Conservation (phyloP, 108 stramenopile genomes). For the Stephanodiscus minutulus region DNA sequence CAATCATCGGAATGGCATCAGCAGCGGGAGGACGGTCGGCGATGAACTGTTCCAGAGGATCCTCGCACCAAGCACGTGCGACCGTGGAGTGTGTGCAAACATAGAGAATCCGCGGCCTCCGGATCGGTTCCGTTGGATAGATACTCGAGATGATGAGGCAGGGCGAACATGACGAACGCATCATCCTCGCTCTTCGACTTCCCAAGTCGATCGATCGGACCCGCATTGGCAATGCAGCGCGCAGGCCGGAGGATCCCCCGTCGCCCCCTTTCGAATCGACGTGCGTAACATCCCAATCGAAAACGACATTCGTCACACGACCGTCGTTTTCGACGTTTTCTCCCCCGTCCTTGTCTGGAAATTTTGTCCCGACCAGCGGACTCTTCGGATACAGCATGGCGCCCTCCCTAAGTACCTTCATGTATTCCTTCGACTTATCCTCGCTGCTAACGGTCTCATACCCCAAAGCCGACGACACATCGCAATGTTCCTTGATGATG, state of each 20-base stretch:
- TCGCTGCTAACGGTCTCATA: conserved; percentile 46
- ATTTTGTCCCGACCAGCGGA: conserved; percentile 48
- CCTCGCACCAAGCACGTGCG: conserved; percentile 43
- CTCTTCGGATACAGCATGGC: conserved; percentile 44
- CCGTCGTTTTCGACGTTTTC: conserved; percentile 20
- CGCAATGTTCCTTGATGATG: conserved; percentile 46
- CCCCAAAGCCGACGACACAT: conserved; percentile 23
- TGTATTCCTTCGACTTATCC: conserved; percentile 29
- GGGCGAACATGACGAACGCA: conserved; percentile 64
- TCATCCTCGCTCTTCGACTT: conserved; percentile 28
- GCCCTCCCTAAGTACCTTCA: conserved; percentile 38
- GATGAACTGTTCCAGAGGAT: conserved; percentile 54
- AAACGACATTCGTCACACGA: conserved; percentile 39
- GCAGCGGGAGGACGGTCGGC: conserved; percentile 68
- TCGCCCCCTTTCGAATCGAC: conserved; percentile 7
- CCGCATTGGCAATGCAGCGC: conserved; percentile 13
- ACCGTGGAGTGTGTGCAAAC: conserved; percentile 49
- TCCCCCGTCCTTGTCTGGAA: conserved; percentile 25
- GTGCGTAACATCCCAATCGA: conserved; percentile 71
- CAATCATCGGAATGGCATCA: conserved; percentile 49
- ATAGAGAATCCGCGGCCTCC: conserved; percentile 19
- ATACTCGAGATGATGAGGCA: conserved; percentile 75
- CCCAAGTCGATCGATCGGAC: neutral
- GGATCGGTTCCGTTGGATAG: conserved; percentile 16
- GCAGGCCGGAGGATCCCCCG: conserved; percentile 34